A percentile compares a stretch with the other conserved stretches of the same genome.
phyloP scores from a whole-genome alignment of 139 green algal genomes.

The Auxenochlorella pyrenoidosa region DNA sequence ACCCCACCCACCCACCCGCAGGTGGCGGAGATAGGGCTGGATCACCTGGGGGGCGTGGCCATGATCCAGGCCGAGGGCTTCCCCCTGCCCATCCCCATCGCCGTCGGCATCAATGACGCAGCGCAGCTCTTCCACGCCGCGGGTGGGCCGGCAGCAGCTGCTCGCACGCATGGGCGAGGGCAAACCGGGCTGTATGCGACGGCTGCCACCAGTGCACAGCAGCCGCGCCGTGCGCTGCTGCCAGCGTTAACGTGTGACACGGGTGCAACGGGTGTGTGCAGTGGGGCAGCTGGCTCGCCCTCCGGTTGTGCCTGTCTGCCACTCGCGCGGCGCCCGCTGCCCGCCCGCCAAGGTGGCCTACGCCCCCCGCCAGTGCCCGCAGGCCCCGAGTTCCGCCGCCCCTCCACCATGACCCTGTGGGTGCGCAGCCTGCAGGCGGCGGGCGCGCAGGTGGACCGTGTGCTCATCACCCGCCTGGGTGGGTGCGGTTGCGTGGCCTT shows the following conservation, averaged over 20 bases:
- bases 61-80: constrained; percentile 35
- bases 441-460: constrained; percentile 37
- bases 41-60: constrained; percentile 36
- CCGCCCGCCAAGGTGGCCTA: too few species aligned
- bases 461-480: constrained; percentile 45
- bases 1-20: background rate
- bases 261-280: too few species aligned
- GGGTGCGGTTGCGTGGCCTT: too few species aligned
- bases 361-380: background rate
- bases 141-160: background rate
- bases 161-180: too few species aligned
- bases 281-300: too few species aligned
- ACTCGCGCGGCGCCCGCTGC: too few species aligned
- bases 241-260: too few species aligned
- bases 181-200: too few species aligned
- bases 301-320: too few species aligned
- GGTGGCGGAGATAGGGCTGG: constrained; percentile 43
- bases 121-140: constrained; percentile 44
- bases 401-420: constrained; percentile 45
- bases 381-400: constrained; percentile 35
- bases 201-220: too few species aligned
- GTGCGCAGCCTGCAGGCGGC: constrained; percentile 37
- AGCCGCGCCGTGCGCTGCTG: too few species aligned
- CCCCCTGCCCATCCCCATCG: constrained; percentile 27
- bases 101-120: constrained; percentile 38